Evolutionary conservation across 306 rosid genomes (phyloP), one percentile per base, ranked within the genome.

Genomic region (Hippophae gyantsensis): DNA sequence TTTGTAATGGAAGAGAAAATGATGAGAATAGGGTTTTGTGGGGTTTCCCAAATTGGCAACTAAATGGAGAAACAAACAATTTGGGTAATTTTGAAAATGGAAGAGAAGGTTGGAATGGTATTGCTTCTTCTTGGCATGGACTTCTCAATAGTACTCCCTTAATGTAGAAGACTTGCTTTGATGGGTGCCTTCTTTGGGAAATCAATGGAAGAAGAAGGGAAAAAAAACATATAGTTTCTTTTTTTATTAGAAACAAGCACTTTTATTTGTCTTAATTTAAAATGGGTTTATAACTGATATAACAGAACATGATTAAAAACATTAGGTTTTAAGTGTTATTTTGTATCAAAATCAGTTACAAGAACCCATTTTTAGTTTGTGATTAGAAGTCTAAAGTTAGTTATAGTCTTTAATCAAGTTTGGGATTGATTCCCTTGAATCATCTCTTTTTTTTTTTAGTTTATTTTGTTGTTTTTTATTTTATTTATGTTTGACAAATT

Each of bases 41-140:
- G 90, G 99, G 95, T 23, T 77, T 81, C 42, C 99, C 99, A 8
- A 85, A 96, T 96, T 96, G 88, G 63, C 48, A 75, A 42, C 85
- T 78, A 25, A 45, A 69, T 63, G 80, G 80, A 5, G 87, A 87
- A 71, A 51, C 40, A 55, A 18, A 48, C 26, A 76, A 13, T 1
- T 7, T 79, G 82, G 73, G 58, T 48, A 88, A 78, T 9, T 13
- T 75, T 66, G 95, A 87, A 13, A 70, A 85, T 7, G 96, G 82
- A 54, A 85, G 98, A 74, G 84, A 69, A 42, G 75, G 72, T 68
- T 88, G 99, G 96, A 88, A 80, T 62, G 84, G 89, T 11, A 13
- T 81, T 48, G 78, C 70, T 13, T 45, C 96, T 12, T 72, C 93
- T 18, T 92, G 96, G 96, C 96, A 85, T 72, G 96, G 96, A 6